phyloP scores from a whole-genome alignment of 768 basidiomycete genomes.

The Hortiboletus flavorubellus region DNA sequence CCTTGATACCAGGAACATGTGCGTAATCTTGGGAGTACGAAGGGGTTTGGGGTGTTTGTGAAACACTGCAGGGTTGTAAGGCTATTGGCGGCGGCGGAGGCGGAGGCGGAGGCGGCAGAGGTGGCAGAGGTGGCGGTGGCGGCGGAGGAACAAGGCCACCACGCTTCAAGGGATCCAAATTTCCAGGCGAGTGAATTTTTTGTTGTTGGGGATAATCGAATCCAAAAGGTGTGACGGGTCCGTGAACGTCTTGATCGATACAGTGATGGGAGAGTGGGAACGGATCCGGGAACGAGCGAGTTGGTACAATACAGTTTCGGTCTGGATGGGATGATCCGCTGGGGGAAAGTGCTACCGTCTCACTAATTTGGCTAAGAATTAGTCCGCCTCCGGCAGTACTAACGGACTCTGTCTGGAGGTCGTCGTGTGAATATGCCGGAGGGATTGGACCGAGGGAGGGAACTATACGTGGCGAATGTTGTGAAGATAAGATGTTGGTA shows the following conservation, averaged over 20 bases:
- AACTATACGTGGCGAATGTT: neutral
- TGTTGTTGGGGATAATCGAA: neutral
- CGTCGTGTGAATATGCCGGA: slow-evolving; percentile 7
- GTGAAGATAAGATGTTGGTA: slow-evolving; percentile 2
- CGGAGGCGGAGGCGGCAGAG: neutral
- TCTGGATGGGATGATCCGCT: neutral
- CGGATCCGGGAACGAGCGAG: neutral
- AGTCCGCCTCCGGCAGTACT: neutral
- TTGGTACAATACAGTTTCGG: neutral
- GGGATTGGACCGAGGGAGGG: neutral
- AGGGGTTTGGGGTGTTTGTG: neutral
- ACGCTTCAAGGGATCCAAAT: slow-evolving; percentile 1
- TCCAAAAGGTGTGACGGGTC: neutral
- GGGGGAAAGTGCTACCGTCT: neutral
- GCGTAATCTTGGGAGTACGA: slow-evolving; percentile 3
- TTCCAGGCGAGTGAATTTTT: neutral
- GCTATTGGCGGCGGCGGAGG: neutral
- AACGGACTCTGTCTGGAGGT: neutral
- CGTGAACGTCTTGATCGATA: neutral
- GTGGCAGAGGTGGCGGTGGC: neutral
- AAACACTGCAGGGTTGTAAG: neutral
- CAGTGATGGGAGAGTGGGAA: neutral
- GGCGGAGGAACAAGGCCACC: neutral
- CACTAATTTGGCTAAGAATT: neutral
- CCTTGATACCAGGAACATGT: slow-evolving; percentile 5